Conservation (phyloP, 169 alveolate species). For the Sarcocystis neurona region DNA sequence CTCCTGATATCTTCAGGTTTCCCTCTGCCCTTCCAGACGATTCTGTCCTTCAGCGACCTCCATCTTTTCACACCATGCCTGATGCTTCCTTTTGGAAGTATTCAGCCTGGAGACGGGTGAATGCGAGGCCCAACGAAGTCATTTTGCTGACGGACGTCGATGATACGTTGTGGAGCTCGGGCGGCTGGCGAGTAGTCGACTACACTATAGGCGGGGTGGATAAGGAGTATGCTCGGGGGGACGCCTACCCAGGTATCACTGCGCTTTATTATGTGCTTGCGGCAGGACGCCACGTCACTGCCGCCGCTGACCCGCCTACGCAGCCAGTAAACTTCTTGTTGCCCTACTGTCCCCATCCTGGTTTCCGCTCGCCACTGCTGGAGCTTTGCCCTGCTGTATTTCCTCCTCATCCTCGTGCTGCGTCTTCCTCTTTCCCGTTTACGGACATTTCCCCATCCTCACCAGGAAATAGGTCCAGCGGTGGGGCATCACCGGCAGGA, state of each 20-base stretch:
- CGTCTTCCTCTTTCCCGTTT: too few species aligned
- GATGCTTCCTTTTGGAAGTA: too few species aligned
- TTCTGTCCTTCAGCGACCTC: too few species aligned
- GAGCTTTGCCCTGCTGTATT: constrained; percentile 13
- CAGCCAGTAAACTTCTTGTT: constrained; percentile 29
- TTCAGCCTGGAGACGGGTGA: constrained; percentile 41
- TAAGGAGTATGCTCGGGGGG: constrained; percentile 41
- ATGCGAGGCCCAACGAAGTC: constrained; percentile 21
- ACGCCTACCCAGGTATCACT: constrained; percentile 57
- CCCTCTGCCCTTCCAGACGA: too few species aligned
- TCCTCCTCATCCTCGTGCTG: too few species aligned
- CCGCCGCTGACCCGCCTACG: constrained; percentile 43
- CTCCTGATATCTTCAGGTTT: too few species aligned
- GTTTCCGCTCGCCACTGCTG: constrained; percentile 24
- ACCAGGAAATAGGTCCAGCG: too few species aligned
- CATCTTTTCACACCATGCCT: too few species aligned
- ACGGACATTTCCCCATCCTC: too few species aligned
- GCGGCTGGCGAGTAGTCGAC: constrained; percentile 38
- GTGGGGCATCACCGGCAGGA: too few species aligned
- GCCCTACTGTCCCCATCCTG: constrained; percentile 9
- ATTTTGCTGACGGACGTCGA: constrained; percentile 55
- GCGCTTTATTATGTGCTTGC: constrained; percentile 45
- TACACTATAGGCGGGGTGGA: constrained; percentile 56
- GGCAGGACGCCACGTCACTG: constrained; percentile 52
- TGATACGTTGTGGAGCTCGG: constrained; percentile 63